These are phyloP conservation scores for Starmerella davenportii DNA, from an alignment of 805 yeast genomes.

Conservation along the genomic window DNA sequence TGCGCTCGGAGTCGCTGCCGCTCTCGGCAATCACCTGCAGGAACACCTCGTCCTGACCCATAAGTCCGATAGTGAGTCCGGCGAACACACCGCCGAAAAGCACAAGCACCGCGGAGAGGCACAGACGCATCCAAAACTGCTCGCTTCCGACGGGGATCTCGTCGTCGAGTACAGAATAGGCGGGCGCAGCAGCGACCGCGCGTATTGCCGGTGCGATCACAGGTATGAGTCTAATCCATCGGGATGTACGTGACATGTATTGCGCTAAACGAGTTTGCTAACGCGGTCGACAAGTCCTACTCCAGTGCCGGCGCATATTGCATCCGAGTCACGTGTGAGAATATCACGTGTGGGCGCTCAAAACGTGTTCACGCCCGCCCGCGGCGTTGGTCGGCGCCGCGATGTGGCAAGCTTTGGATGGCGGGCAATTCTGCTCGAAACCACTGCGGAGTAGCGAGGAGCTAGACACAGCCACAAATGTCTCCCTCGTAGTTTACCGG, in stretches of 20 bases:
- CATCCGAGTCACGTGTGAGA: too few species aligned
- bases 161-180: not conserved
- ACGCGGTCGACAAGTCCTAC: too few species aligned
- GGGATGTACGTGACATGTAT: not conserved
- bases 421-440: too few species aligned
- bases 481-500: too few species aligned
- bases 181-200: not conserved
- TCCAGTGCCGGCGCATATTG: too few species aligned
- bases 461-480: too few species aligned
- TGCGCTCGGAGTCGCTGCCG: constrained; percentile 51
- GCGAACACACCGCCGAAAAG: constrained; percentile 27
- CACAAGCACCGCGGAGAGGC: constrained; percentile 21
- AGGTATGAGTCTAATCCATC: not conserved
- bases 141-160: constrained; percentile 1
- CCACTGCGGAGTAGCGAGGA: too few species aligned
- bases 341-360: too few species aligned
- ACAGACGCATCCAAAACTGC: constrained; percentile 6
- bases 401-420: too few species aligned
- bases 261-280: too few species aligned
- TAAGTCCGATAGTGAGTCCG: constrained; percentile 68
- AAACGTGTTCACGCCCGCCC: too few species aligned
- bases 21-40: constrained; percentile 73
- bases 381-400: too few species aligned
- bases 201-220: not conserved
- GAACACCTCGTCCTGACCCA: constrained; percentile 97